Evolutionary conservation across 176 grass and related monocot species (phyloP), one percentile per base, ranked within the genome.

Genomic region (Pontederia crassipes): DNA sequence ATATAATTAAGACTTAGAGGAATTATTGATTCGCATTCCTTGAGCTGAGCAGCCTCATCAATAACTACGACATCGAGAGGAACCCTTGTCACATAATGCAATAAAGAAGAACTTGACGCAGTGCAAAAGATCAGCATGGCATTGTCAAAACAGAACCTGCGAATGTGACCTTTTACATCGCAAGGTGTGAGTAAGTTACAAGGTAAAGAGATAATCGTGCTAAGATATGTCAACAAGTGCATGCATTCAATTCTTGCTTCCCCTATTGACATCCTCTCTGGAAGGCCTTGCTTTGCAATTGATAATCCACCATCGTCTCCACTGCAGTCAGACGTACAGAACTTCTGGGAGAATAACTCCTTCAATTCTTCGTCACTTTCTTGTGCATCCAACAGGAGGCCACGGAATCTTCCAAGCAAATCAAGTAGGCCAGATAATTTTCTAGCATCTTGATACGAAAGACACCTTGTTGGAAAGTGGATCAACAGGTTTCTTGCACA

Each of bases 11-110:
- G 58, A 32, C 68, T 75, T 27, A 95, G 59, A 6, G 82, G 90
- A 11, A 95, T 95, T 12, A 81, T 8, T 18, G 84, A 81, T 74
- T 95, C 90, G 46, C 86, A 89, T 55, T 89, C 90, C 46, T 65
- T 89, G 12, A 86, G 69, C 59, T 95, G 86, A 10, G 90, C 82
- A 59, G 85, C 86, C 60, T 95, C 90, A 12, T 95, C 85, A 68
- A 95, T 79, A 63, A 95, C 79, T 67, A 95, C 72, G 14, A 89
- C 67, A 62, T 84, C 73, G 10, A 95, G 78, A 3, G 79, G 82
- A 57, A 53, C 60, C 49, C 52, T 81, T 15, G 58, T 24, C 11
- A 77, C 62, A 26, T 81, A 54, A 77, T 89, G 82, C 51, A 95
- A 75, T 52, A 51, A 51, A 53, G 80, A 89, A 62, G 90, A 95